Percentiles rank a stretch among this genome's conserved stretches.
phyloP scores from a whole-genome alignment of 2,329 filamentous ascomycete genomes.

The Onygena corvina region DNA sequence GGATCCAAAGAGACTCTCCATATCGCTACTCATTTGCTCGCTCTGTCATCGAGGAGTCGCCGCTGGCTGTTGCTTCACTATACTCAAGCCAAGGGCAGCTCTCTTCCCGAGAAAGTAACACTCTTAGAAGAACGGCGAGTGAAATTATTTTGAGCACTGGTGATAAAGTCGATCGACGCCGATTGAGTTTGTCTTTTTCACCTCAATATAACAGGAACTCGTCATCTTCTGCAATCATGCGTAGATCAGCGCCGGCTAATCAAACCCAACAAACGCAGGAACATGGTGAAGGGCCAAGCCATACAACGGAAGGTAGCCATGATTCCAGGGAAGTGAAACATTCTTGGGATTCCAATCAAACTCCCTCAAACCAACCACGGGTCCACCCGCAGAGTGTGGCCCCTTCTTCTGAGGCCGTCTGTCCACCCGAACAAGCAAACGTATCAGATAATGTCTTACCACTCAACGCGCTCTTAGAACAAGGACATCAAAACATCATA shows the following conservation, averaged over 20 bases:
- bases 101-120: neutral
- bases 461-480: constrained; percentile 28
- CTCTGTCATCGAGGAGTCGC: neutral
- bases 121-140: neutral
- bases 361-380: constrained; percentile 17
- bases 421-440: constrained; percentile 22
- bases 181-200: neutral
- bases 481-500: constrained; percentile 19
- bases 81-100: neutral
- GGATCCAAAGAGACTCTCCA: neutral
- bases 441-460: constrained; percentile 24
- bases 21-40: neutral
- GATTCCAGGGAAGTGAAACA: constrained; percentile 25
- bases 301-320: constrained; percentile 22
- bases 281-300: constrained; percentile 16
- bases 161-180: neutral
- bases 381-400: constrained; percentile 25
- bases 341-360: constrained; percentile 22
- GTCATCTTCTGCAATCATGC: constrained; percentile 4
- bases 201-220: neutral
- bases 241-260: constrained; percentile 3
- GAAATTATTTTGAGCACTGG: neutral
- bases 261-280: neutral
- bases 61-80: neutral
- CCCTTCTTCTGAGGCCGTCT: constrained; percentile 34